Evolutionary conservation across 768 basidiomycete species (phyloP).

Genomic region (Phylloporus sp.): DNA sequence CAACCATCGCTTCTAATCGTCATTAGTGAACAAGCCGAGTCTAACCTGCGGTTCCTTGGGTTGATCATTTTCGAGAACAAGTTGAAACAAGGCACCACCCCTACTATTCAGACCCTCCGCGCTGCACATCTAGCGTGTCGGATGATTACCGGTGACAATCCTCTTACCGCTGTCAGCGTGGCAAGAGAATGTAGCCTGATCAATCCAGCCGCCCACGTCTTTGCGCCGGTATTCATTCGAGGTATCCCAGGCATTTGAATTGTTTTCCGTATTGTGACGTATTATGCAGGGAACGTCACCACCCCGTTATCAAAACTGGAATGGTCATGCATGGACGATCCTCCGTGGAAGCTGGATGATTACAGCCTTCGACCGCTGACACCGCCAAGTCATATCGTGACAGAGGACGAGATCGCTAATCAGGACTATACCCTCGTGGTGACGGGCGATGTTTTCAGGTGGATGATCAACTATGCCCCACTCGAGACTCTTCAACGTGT

Average conservation of each 20-base stretch:
- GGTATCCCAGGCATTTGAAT: conserved; percentile 38
- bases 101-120: conserved; percentile 84
- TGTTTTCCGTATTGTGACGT: conserved; percentile 1
- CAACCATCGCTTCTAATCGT: conserved; percentile 2
- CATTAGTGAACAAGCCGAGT: conserved; percentile 88
- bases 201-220: conserved; percentile 84
- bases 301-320: conserved; percentile 60
- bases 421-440: conserved; percentile 90
- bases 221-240: conserved; percentile 70
- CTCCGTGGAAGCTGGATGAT: conserved; percentile 74
- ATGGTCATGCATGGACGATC: conserved; percentile 93
- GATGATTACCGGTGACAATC: conserved; percentile 99
- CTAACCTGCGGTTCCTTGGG: conserved; percentile 83
- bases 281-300: conserved; percentile 45
- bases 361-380: conserved; percentile 80
- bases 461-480: conserved; percentile 95
- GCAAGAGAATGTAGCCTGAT: conserved; percentile 91
- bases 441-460: conserved; percentile 94
- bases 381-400: conserved; percentile 67
- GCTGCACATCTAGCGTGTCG: conserved; percentile 88
- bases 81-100: conserved; percentile 85
- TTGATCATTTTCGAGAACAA: conserved; percentile 98
- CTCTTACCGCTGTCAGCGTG: conserved; percentile 93
- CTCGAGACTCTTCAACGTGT: conserved; percentile 92
- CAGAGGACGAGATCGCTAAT: conserved; percentile 65